Evolutionary conservation across 306 rosid genomes (phyloP), one percentile per base, ranked within the genome.

Genomic region (Cucurbita pepo): DNA sequence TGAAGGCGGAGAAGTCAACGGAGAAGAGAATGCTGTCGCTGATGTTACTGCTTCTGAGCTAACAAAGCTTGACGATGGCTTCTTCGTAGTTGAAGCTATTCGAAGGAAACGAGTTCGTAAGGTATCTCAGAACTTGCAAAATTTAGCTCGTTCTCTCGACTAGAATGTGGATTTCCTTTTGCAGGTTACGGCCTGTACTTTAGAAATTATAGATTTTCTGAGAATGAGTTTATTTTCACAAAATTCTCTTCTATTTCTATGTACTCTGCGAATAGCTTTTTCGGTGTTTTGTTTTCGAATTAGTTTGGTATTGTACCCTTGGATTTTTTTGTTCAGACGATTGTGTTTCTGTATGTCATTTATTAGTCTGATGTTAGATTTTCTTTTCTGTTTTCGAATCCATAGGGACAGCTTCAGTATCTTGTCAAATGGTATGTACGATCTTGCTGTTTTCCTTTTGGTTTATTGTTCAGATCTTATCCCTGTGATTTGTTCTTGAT

Each of bases 341-440:
- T 38, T 9, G 25, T 51, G 50, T 75, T 62, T 19, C 13, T 18
- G 37, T 22, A 50, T 19, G 18, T 14, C 21, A 3, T 74, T 62
- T 10, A 4, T 47, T 37, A 1, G 11, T 11, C 74, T 86, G 80
- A 84, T 77, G 48, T 7, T 54, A 48, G 56, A 36, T 56, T 34
- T 52, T 4, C 18, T 65, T 3, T 8, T 30, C 0, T 30, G 0
- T 62, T 69, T 8, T 6, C 54, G 44, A 45, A 76, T 70, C 13
- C 40, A 36, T 71, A 93, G 96, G 92, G 95, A 50, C 80, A 88
- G 86, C 85, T 85, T 47, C 97, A 92, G 82, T 92, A 90, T 76
- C 92, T 92, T 37, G 86, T 92, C 80, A 92, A 90, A 85, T 92
- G 97, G 97, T 92, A 76, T 64, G 96, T 79, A 53, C 69, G 73